Percentiles rank a stretch among this genome's conserved stretches.
phyloP scores from a whole-genome alignment of 768 basidiomycete genomes.

The Psilocybe tampanensis region DNA sequence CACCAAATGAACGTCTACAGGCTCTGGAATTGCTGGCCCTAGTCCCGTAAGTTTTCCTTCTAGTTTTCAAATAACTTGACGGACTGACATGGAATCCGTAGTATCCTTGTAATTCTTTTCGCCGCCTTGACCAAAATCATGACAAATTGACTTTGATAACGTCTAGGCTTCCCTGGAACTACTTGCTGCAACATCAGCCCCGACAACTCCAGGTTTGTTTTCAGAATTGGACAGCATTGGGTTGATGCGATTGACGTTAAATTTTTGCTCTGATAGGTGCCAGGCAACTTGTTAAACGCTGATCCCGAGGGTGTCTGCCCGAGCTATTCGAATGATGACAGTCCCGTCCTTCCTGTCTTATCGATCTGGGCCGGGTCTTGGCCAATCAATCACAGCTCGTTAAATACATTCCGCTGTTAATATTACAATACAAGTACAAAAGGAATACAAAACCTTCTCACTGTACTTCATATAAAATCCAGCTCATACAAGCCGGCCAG shows the following conservation, averaged over 20 bases:
- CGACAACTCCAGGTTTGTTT: constrained; percentile 20
- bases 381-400: too few species aligned
- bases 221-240: not conserved
- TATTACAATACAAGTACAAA: too few species aligned
- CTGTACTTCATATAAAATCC: too few species aligned
- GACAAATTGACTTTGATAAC: not conserved
- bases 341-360: too few species aligned
- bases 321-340: too few species aligned
- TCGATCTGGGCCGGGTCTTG: too few species aligned
- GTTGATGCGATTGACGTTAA: not conserved
- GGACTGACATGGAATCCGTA: not conserved
- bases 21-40: constrained; percentile 21
- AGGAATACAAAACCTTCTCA: too few species aligned
- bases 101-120: constrained; percentile 7
- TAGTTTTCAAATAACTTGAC: not conserved
- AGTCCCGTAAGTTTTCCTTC: constrained; percentile 7
- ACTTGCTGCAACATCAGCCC: constrained; percentile 25
- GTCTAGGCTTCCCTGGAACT: constrained; percentile 21
- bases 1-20: not conserved
- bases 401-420: too few species aligned
- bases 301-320: not conserved
- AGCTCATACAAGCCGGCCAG: too few species aligned
- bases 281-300: not conserved
- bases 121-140: not conserved
- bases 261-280: not conserved